Evolutionary conservation across 768 basidiomycete species (phyloP), one percentile per base, ranked within the genome.

Genomic region (Amanita molliuscula): DNA sequence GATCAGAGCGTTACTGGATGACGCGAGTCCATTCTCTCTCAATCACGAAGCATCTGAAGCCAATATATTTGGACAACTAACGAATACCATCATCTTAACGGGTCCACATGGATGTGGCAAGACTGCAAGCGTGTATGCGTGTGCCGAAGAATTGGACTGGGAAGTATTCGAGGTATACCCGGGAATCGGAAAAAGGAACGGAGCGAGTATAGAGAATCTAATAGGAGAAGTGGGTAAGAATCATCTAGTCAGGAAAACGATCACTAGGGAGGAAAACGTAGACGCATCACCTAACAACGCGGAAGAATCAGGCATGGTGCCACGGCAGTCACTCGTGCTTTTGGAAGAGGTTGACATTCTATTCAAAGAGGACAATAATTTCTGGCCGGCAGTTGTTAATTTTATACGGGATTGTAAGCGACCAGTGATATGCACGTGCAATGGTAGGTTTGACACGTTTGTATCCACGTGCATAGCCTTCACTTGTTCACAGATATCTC

Each of bases 111-210:
- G 94, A 9, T 74, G 73, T 47, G 96, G 96, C 28, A 99, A 99
- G 69, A 94, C 92, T 4, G 83, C 90, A 1, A 78, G 90, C 18
- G 85, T 96, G 2, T 93, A 96, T 65, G 93, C 95, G 0, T 94
- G 92, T 60, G 91, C 93, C 4, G 79, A 82, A 48, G 95, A 99
- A 66, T 73, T 99, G 29, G 90, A 84, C 11, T 99, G 90, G 89
- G 89, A 94, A 44, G 81, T 98, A 10, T 96, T 97, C 59, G 96
- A 99, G 63, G 92, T 98, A 10, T 87, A 93, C 66, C 89, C 96
- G 21, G 96, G 96, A 2, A 82, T 94, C 46, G 93, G 93, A n/a
- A 87, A 79, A 59, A 79, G 96, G 31, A 87, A 79, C 53, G 88
- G 87, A 5, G 71, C 80, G 21, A 88, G 80, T 57, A 68, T 99